Evolutionary conservation across 306 rosid species (phyloP).

Genomic region (Boehmeria nivea): DNA sequence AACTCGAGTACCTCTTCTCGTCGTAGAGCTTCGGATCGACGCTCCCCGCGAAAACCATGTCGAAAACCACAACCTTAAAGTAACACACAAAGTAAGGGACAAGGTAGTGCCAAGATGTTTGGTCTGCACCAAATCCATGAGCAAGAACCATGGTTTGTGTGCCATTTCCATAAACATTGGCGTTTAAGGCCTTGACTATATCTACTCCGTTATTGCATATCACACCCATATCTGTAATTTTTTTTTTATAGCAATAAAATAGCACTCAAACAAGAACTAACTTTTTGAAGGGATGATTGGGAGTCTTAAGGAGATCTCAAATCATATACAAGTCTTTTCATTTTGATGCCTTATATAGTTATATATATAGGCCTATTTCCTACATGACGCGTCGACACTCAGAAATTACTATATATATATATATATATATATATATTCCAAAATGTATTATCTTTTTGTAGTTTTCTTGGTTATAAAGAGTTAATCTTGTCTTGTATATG

Average conservation of each 20-base stretch:
- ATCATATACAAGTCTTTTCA: neutral
- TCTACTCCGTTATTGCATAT: slow-evolving; percentile 22
- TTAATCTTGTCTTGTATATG: no score
- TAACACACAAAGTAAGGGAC: slow-evolving; percentile 42
- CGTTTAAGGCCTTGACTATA: slow-evolving; percentile 35
- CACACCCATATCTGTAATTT: slow-evolving; percentile 19
- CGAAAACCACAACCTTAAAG: slow-evolving; percentile 50
- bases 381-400: no score
- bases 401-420: no score
- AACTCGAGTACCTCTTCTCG: slow-evolving; percentile 33
- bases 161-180: slow-evolving; percentile 43
- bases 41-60: slow-evolving; percentile 44
- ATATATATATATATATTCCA: no score
- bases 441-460: no score
- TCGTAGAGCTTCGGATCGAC: slow-evolving; percentile 23
- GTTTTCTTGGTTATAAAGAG: no score
- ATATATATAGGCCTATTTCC: neutral
- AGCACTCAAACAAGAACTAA: neutral
- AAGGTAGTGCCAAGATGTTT: slow-evolving; percentile 34
- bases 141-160: slow-evolving; percentile 41
- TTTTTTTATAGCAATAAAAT: neutral
- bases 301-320: no score
- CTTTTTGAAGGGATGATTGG: neutral
- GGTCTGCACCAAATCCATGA: slow-evolving; percentile 45
- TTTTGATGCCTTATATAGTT: slow-evolving; percentile 2